Percentiles rank a stretch among this genome's conserved stretches.
Evolutionary conservation across 306 rosid genomes (phyloP).

Genomic region (Astragalus membranaceus): DNA sequence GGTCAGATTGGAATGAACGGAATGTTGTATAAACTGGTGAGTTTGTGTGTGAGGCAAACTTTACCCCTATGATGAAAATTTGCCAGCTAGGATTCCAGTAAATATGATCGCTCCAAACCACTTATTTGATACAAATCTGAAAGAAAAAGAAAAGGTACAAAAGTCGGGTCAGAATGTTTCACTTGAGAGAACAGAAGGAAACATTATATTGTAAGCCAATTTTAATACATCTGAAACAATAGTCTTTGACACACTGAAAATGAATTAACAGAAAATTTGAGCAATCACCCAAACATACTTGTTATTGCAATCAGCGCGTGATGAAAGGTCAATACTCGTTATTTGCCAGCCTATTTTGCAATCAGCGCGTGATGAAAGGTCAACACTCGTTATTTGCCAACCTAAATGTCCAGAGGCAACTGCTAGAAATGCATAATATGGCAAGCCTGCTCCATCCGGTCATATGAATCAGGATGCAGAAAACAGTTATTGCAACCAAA

Average conservation of each 20-base stretch:
- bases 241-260: background rate
- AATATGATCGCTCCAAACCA: slow-evolving; percentile 93
- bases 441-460: slow-evolving; percentile 58
- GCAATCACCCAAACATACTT: slow-evolving; percentile 44
- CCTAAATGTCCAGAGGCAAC: slow-evolving; percentile 78
- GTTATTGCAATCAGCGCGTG: slow-evolving; percentile 50
- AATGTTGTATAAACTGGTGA: background rate
- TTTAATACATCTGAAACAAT: background rate
- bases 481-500: slow-evolving; percentile 8
- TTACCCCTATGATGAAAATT: slow-evolving; percentile 40
- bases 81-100: slow-evolving; percentile 72
- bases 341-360: no score
- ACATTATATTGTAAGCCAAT: background rate
- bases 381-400: slow-evolving; percentile 78
- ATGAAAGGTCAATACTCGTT: no score
- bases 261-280: background rate
- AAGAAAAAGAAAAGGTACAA: background rate
- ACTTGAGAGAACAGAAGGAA: background rate
- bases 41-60: background rate
- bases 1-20: background rate
- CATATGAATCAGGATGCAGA: slow-evolving; percentile 4
- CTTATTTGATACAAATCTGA: slow-evolving; percentile 87
- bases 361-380: slow-evolving; percentile 53
- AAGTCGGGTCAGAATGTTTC: slow-evolving; percentile 2
- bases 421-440: slow-evolving; percentile 67